These are phyloP conservation scores for Quercus phellos DNA, from an alignment of 331 rosid genomes.

Conservation along the genomic window DNA sequence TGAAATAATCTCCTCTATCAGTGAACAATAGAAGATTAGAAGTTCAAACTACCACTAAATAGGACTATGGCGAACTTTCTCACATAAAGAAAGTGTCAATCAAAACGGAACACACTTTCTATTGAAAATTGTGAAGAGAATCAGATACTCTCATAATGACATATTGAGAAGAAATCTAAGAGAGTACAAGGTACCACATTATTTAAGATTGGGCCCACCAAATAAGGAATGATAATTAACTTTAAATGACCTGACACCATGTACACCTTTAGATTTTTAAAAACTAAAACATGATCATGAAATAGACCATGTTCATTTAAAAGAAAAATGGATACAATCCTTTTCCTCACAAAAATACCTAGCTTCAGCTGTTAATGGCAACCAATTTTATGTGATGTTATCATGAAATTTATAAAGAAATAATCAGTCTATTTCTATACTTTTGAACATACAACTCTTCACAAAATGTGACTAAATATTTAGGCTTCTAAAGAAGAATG, in stretches of 20 bases:
- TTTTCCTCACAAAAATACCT: not conserved
- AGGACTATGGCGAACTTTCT: not conserved
- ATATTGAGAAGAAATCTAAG: not conserved
- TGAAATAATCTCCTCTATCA: not conserved
- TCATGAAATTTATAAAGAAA: not conserved
- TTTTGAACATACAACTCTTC: slow-evolving; percentile 1
- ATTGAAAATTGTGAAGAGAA: not conserved
- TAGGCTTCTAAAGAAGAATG: not conserved
- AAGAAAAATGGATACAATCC: not conserved
- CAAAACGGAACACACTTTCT: not conserved
- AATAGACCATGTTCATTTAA: too few relatives aligned
- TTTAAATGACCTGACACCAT: too few relatives aligned
- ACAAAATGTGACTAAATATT: not conserved
- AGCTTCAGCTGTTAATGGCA: not conserved
- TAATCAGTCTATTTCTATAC: not conserved
- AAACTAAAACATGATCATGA: too few relatives aligned
- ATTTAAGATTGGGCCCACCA: too few relatives aligned
- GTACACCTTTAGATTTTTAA: too few relatives aligned
- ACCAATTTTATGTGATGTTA: not conserved
- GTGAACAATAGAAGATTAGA: not conserved
- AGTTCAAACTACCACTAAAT: not conserved
- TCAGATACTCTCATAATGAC: not conserved
- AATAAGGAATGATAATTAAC: too few relatives aligned
- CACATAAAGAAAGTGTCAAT: not conserved
- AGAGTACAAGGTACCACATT: too few relatives aligned